Evolutionary conservation across 2,329 filamentous ascomycete species (phyloP).

Genomic region (Blumeriella jaapii): DNA sequence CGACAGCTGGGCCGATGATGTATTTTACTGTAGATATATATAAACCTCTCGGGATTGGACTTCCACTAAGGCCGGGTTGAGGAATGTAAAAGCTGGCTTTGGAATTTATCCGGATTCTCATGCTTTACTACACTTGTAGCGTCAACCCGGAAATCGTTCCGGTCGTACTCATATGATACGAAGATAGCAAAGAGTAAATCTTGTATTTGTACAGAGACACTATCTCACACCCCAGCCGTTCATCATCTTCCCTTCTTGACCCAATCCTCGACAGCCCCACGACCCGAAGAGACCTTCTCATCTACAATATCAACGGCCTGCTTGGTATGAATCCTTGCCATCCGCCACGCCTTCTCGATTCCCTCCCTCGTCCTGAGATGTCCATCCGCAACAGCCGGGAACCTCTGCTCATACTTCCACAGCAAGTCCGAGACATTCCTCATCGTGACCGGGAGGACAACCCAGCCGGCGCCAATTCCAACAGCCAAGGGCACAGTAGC

Average conservation of each 20-base stretch:
- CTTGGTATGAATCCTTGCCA: conserved; percentile 62
- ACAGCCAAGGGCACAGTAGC: conserved; percentile 66
- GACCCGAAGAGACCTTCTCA: conserved; percentile 64
- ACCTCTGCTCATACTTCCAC: conserved; percentile 88
- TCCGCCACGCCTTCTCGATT: conserved; percentile 57
- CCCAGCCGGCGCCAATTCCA: conserved; percentile 73
- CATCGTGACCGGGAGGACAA: conserved; percentile 80
- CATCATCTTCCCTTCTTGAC: conserved; percentile 62
- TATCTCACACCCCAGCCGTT: conserved; percentile 1
- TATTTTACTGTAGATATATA: too few relatives aligned
- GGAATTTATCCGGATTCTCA: too few relatives aligned
- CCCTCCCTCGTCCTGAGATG: conserved; percentile 63
- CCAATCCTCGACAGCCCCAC: conserved; percentile 76
- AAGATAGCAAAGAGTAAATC: conserved; percentile 7
- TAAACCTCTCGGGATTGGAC: too few relatives aligned
- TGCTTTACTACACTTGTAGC: too few relatives aligned
- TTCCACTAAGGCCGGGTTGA: too few relatives aligned
- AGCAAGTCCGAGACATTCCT: conserved; percentile 73
- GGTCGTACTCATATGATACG: too few relatives aligned
- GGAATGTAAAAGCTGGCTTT: too few relatives aligned
- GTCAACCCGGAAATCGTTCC: too few relatives aligned
- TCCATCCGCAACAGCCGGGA: conserved; percentile 71
- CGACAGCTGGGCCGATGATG: too few relatives aligned
- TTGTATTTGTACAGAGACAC: conserved; percentile 16
- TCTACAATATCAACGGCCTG: conserved; percentile 64